Percentiles rank a stretch among this genome's conserved stretches.
These are phyloP conservation scores for Globisporangium yorkense DNA, from an alignment of 352 stramenopile species.

Conservation along the genomic window DNA sequence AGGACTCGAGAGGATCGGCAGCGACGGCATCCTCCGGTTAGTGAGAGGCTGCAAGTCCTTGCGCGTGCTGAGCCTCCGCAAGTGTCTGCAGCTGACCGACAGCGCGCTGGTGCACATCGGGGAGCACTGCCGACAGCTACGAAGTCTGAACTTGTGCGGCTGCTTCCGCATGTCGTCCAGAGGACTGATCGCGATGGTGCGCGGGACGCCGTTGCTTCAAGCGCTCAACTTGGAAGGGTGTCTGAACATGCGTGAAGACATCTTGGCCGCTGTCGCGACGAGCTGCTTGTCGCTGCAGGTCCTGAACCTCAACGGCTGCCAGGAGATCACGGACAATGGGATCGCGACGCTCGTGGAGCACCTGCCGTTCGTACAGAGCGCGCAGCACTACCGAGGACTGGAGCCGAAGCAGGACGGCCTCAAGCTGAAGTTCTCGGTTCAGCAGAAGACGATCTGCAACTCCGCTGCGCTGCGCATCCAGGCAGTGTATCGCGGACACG, in stretches of 20 bases:
- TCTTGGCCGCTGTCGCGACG: constrained; percentile 48
- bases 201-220: constrained; percentile 46
- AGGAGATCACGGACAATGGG: constrained; percentile 72
- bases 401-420: constrained; percentile 45
- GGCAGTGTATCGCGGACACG: constrained; percentile 51
- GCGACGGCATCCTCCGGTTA: constrained; percentile 38
- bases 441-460: constrained; percentile 67
- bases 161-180: constrained; percentile 55
- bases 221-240: constrained; percentile 67
- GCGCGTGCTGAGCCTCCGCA: constrained; percentile 54
- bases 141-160: constrained; percentile 53
- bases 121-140: constrained; percentile 36
- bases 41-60: constrained; percentile 43
- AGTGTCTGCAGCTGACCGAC: constrained; percentile 60
- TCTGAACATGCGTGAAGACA: constrained; percentile 59
- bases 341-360: constrained; percentile 61
- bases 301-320: constrained; percentile 67
- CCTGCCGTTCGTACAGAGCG: constrained; percentile 60
- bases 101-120: constrained; percentile 39
- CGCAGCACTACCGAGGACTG: constrained; percentile 47
- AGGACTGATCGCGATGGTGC: constrained; percentile 45
- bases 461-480: constrained; percentile 71
- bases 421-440: constrained; percentile 62
- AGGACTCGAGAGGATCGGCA: constrained; percentile 48
- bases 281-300: constrained; percentile 50